These are phyloP conservation scores for Neckera pumila DNA, from an alignment of 225 moss, liverwort and hornwort genomes.

Conservation along the genomic window DNA sequence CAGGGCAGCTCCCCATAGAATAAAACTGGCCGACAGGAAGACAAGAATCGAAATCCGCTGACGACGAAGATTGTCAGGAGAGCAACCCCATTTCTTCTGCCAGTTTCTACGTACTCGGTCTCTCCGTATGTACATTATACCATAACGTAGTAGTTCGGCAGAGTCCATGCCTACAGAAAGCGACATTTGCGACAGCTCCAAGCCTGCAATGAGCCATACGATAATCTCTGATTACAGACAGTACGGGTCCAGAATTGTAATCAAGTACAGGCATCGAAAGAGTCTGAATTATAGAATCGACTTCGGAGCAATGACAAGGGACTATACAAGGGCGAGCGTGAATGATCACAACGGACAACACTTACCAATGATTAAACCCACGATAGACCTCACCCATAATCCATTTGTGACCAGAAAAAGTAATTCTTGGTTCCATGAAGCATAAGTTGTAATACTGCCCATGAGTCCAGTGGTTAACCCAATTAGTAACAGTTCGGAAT, in stretches of 20 bases:
- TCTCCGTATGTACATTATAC: slow-evolving; percentile 13
- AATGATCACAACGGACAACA: not conserved
- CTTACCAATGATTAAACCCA: slow-evolving; percentile 70
- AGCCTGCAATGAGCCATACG: slow-evolving; percentile 32
- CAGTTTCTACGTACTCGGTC: slow-evolving; percentile 19
- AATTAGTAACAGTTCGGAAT: slow-evolving; percentile 68
- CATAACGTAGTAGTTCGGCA: slow-evolving; percentile 33
- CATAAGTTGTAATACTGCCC: slow-evolving; percentile 97
- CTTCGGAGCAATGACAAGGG: not conserved
- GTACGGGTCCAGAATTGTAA: not conserved
- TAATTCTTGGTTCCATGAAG: slow-evolving; percentile 75
- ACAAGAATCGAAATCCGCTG: slow-evolving; percentile 29
- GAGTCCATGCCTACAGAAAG: slow-evolving; percentile 75
- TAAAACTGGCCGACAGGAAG: slow-evolving; percentile 28
- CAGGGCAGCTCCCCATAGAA: slow-evolving; percentile 45
- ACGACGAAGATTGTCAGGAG: slow-evolving; percentile 38
- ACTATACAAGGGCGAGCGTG: not conserved
- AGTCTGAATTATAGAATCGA: not conserved
- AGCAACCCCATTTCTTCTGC: slow-evolving; percentile 14
- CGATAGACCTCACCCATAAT: slow-evolving; percentile 49
- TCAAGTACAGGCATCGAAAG: not conserved
- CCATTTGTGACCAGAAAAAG: slow-evolving; percentile 49
- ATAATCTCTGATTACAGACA: not conserved
- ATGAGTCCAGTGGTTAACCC: slow-evolving; percentile 95
- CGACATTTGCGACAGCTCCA: slow-evolving; percentile 73